phyloP scores from a whole-genome alignment of 2,329 filamentous ascomycete species.

The Talaromyces sp. region DNA sequence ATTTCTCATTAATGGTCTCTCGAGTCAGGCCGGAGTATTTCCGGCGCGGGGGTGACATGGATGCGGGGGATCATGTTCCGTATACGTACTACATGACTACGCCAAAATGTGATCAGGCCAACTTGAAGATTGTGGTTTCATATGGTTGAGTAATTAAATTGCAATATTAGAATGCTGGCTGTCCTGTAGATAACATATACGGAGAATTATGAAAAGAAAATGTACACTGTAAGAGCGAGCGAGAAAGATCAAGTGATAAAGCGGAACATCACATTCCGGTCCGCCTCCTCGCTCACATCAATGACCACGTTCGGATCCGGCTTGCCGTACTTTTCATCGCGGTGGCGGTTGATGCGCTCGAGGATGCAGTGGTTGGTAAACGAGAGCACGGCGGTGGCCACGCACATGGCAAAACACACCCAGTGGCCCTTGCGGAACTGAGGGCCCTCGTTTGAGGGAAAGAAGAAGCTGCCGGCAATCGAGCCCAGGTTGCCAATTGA shows the following conservation, averaged over 20 bases:
- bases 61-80: background rate
- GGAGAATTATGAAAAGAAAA: background rate
- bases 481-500: constrained; percentile 5
- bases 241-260: constrained; percentile 1
- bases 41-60: no score
- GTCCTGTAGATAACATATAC: background rate
- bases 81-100: background rate
- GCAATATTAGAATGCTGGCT: background rate
- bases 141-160: background rate
- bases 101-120: background rate
- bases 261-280: constrained; percentile 5
- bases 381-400: constrained; percentile 5
- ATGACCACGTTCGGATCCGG: background rate
- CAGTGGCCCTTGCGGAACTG: constrained; percentile 5
- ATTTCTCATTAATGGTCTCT: no score
- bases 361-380: background rate
- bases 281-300: constrained; percentile 5
- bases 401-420: constrained; percentile 5
- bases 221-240: background rate
- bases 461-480: constrained; percentile 8
- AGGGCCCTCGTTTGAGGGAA: constrained; percentile 1
- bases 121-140: background rate
- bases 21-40: background rate
- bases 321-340: constrained; percentile 7
- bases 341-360: background rate